Evolutionary conservation across 1,139 yeast genomes (phyloP), one percentile per base, ranked within the genome.

Genomic region (Yueomyces sp.): DNA sequence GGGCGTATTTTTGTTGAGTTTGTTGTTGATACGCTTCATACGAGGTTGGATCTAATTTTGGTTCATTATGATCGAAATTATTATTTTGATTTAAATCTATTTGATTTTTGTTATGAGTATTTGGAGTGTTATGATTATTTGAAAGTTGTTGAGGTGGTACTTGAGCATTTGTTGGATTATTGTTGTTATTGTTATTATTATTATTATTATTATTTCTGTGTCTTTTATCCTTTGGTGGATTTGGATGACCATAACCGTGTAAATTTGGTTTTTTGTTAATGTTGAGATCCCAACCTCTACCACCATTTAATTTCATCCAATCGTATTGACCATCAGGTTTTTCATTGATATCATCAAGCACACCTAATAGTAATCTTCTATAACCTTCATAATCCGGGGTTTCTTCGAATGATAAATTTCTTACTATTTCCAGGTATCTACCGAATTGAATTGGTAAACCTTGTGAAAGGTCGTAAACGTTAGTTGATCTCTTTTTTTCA

Each of bases 241-340:
- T 72, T 52, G 80, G 78, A 56, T 74, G 77, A 42, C 96, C 96
- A 58, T 82, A 82, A 9, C 93, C 93, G 62, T 82, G 91, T 47
- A 82, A 64, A 53, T 82, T 82, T 44, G 91, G 86, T 60, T 81
- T 82, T 59, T 81, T 82, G 59, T 81, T 82, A 50, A 81, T 75
- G 4, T 82, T 68, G 29, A 82, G 75, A 63, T 82, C 93, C 91
- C 91, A 82, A 37, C 93, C 93, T 57, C 75, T 74, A 42, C 93
- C 93, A 39, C 79, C 79, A 55, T 82, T 82, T 51, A 82, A 65
- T 53, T 78, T 79, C 89, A 81, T 81, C 93, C 93, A 82, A 59
- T 82, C 93, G 55, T 80, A 82, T 55, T 79, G 81, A 19, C 78
- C 82, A 59, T 80, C 87, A 36, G 73, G 77, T 12, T 57, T 53